Conservation (phyloP, 768 basidiomycete species). For the Boletus reticulatus region DNA sequence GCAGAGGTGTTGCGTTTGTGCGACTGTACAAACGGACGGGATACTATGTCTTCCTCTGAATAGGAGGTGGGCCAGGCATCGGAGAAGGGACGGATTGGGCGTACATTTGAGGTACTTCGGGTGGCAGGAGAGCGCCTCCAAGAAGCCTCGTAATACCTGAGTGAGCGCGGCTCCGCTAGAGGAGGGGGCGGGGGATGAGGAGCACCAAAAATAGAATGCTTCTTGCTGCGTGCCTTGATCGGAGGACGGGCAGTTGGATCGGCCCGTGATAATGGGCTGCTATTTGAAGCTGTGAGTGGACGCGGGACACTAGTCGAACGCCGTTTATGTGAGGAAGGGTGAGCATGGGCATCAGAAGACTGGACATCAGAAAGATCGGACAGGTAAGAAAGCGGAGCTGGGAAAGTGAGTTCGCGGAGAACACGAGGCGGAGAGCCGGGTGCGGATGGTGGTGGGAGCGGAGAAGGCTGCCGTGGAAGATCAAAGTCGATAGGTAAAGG, state of each 20-base stretch:
- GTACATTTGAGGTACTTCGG: not conserved
- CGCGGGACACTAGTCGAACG: constrained; percentile 7
- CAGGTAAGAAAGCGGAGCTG: constrained; percentile 63
- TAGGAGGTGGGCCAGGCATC: constrained; percentile 25
- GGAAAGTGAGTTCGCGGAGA: constrained; percentile 65
- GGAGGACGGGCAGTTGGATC: constrained; percentile 5
- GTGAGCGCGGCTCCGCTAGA: constrained; percentile 41
- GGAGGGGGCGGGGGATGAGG: constrained; percentile 43
- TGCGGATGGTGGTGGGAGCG: constrained; percentile 11
- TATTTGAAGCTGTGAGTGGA: not conserved
- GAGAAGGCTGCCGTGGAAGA: constrained; percentile 28
- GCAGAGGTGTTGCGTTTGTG: constrained; percentile 43
- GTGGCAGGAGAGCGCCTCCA: constrained; percentile 42
- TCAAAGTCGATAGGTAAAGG: constrained; percentile 48
- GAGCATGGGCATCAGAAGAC: constrained; percentile 4
- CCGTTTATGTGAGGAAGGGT: constrained; percentile 1
- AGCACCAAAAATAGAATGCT: constrained; percentile 40
- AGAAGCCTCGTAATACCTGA: constrained; percentile 45
- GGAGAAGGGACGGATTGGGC: constrained; percentile 18
- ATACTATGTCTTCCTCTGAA: constrained; percentile 40
- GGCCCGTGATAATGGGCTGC: constrained; percentile 25
- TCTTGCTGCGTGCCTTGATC: constrained; percentile 20
- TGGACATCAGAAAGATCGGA: constrained; percentile 18
- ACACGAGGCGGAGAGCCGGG: constrained; percentile 28
- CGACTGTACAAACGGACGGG: constrained; percentile 31